Conservation (phyloP, 164 flowering plant genomes). For the Stephania yunnanensis region DNA sequence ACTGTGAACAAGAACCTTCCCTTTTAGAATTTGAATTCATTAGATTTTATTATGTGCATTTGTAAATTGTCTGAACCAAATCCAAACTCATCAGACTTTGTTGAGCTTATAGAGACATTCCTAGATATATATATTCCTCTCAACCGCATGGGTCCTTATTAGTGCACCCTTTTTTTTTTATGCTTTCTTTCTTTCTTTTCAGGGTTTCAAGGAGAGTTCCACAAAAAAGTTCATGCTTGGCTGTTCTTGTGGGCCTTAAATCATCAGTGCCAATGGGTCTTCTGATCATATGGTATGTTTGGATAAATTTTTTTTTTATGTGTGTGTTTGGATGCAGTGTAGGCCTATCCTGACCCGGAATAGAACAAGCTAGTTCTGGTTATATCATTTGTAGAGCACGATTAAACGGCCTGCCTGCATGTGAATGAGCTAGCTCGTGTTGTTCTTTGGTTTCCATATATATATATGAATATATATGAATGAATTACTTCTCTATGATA, state of each 20-base stretch:
- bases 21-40: constrained; percentile 5
- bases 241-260: constrained; percentile 1
- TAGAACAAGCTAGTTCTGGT: neutral
- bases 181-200: neutral
- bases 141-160: neutral
- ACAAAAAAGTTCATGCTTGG: constrained; percentile 1
- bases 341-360: neutral
- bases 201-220: constrained; percentile 1
- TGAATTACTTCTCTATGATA: too few relatives aligned
- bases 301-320: neutral
- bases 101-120: neutral
- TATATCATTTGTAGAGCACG: neutral
- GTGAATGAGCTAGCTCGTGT: neutral
- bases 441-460: neutral
- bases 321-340: neutral
- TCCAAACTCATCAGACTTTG: neutral
- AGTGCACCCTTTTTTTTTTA: too few relatives aligned
- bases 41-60: neutral
- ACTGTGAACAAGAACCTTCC: neutral
- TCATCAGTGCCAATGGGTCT: neutral
- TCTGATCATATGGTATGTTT: neutral
- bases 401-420: too few relatives aligned
- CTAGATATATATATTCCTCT: neutral
- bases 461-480: too few relatives aligned
- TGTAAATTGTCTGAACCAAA: neutral